phyloP scores from a whole-genome alignment of 768 basidiomycete species.

The Cystobasidium tubakii region DNA sequence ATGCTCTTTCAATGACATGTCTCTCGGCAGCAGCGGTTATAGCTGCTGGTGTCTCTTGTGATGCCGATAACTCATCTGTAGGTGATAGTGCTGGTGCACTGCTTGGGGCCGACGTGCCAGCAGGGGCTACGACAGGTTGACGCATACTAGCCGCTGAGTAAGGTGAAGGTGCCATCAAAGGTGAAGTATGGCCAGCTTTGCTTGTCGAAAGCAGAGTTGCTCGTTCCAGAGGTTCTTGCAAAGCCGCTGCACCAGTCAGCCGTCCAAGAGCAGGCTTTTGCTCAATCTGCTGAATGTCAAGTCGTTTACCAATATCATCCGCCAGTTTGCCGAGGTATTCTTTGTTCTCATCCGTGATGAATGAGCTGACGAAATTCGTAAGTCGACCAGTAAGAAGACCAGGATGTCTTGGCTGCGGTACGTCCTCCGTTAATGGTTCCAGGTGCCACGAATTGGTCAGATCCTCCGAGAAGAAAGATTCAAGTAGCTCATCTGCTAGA shows the following conservation, averaged over 20 bases:
- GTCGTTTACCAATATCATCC: constrained; percentile 87
- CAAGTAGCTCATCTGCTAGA: constrained; percentile 88
- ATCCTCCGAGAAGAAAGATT: constrained; percentile 93
- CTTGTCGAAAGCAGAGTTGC: constrained; percentile 72
- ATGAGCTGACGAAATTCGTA: constrained; percentile 80
- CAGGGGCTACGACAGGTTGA: constrained; percentile 16
- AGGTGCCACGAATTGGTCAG: constrained; percentile 76
- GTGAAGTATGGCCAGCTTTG: constrained; percentile 70
- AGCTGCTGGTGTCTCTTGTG: constrained; percentile 48
- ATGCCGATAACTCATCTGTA: constrained; percentile 34
- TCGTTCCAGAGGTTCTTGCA: constrained; percentile 59
- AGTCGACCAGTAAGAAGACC: constrained; percentile 51
- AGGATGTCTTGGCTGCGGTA: constrained; percentile 53
- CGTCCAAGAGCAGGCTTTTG: constrained; percentile 31
- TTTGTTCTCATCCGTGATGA: constrained; percentile 84
- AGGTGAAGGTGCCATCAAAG: constrained; percentile 51
- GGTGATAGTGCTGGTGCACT: constrained; percentile 36
- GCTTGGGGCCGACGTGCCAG: constrained; percentile 29
- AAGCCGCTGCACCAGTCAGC: constrained; percentile 47
- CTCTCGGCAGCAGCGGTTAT: constrained; percentile 44
- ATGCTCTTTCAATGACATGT: constrained; percentile 44
- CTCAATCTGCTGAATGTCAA: constrained; percentile 80
- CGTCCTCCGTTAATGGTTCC: constrained; percentile 58
- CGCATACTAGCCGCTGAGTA: constrained; percentile 38
- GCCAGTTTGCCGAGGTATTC: constrained; percentile 87